Base-by-base conservation (phyloP, 257 asterid genomes). In the Scutellaria barbata region DNA sequence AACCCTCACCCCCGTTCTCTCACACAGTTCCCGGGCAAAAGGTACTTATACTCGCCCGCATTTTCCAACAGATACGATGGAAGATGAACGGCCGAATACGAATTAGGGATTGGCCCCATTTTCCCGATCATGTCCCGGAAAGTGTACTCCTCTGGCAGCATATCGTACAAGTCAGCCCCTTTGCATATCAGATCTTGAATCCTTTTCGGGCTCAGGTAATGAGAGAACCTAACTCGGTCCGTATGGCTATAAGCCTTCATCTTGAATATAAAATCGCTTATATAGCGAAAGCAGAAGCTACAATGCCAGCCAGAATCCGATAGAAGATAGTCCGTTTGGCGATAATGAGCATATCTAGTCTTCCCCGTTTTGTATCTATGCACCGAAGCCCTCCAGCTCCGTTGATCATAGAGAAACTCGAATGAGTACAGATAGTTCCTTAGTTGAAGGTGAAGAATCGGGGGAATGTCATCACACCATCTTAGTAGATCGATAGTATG, bases 221-320 rank as follows among this genome's bases (percentile, higher is more conserved):
- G 88, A 20, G 87, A 78, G 62, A 84, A 86, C 53, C 84, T 78
- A 11, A 88, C 78, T 6, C 95, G 66, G 58, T 88, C 95, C 0
- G 77, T 83, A 67, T 88, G 95, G 81, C 92, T 86, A 16, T 88
- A 88, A 0, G 92, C 96, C 68, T 85, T 89, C 96, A 89, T 89
- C 76, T 89, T 89, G 82, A 89, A 89, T 42, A 89, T 57, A 14
- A 89, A 89, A 45, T 89, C 96, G 8, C 79, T 81, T 10, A 89
- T 81, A 5, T 68, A 78, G 1, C 89, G 83, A 56, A 88, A 89
- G 74, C 92, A 89, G 70, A 89, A 89, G 87, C 92, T 89, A 41
- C 96, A 89, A 69, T 89, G 96, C 96, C 96, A 89, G 7, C 96
- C 96, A 0, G 96, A 74, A 51, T 89, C 96, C 0, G 96, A 75